Evolutionary conservation across 305 asterid genomes (phyloP).

Genomic region (Fraxinus velutina): DNA sequence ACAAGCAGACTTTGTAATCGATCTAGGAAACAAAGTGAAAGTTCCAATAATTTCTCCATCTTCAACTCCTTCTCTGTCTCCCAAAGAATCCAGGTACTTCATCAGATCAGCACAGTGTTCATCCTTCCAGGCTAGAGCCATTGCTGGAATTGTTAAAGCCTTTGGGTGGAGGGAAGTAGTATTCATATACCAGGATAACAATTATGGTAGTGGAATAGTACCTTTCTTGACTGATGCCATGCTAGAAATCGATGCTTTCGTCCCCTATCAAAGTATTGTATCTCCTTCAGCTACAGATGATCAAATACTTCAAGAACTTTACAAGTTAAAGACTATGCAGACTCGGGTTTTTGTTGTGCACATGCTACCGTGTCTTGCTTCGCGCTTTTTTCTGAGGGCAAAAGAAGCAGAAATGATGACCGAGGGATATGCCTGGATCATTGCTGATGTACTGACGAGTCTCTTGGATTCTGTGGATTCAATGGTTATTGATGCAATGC

Average conservation of each 20-base stretch:
- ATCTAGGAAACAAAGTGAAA: not conserved
- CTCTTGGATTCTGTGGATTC: slow-evolving; percentile 29
- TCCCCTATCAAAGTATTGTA: slow-evolving; percentile 34
- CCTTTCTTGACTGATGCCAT: slow-evolving; percentile 26
- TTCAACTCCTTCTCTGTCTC: not conserved
- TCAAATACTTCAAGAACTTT: slow-evolving; percentile 20
- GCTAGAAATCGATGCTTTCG: slow-evolving; percentile 15
- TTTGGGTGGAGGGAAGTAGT: not conserved
- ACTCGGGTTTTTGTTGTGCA: slow-evolving; percentile 53
- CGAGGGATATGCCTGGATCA: not conserved
- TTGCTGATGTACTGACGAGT: not conserved
- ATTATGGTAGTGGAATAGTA: not conserved
- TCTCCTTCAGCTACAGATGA: slow-evolving; percentile 24
- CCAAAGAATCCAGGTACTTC: not conserved
- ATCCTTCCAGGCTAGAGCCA: not conserved
- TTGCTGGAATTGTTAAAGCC: not conserved
- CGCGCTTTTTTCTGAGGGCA: not conserved
- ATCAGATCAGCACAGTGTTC: not conserved
- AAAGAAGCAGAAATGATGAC: not conserved
- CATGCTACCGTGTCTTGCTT: slow-evolving; percentile 18
- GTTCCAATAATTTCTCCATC: not conserved
- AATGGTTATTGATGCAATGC: slow-evolving; percentile 37
- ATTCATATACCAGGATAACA: not conserved
- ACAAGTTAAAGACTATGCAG: slow-evolving; percentile 36
- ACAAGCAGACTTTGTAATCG: not conserved